Conservation (phyloP, 2,329 filamentous ascomycete genomes). For the Fusarium duplospermum region DNA sequence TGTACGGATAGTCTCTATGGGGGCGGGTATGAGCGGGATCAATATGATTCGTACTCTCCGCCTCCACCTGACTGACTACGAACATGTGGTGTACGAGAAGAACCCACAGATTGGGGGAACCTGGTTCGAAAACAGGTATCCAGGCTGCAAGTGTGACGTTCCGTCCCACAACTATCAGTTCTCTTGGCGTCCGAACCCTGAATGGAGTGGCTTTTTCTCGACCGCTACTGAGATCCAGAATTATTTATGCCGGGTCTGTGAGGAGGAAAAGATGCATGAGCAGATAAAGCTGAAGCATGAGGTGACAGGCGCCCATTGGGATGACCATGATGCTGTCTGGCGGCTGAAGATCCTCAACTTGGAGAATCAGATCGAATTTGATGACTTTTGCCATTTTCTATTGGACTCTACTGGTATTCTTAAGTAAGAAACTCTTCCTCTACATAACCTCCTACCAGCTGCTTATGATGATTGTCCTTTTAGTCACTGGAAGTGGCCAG, state of each 20-base stretch:
- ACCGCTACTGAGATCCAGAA: constrained; percentile 7
- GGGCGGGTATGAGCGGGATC: constrained; percentile 16
- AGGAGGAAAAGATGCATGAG: constrained; percentile 6
- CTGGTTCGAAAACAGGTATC: constrained; percentile 24
- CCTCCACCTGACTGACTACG: constrained; percentile 6
- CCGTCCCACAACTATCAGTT: constrained; percentile 26
- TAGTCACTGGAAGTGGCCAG: constrained; percentile 25
- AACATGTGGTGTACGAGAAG: constrained; percentile 21
- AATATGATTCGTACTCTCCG: constrained; percentile 14
- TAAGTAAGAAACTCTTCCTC: background rate
- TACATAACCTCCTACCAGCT: too few species aligned
- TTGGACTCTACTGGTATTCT: constrained; percentile 12
- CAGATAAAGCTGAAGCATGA: constrained; percentile 9
- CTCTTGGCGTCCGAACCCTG: constrained; percentile 14
- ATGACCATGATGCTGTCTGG: constrained; percentile 1
- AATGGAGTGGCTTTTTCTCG: constrained; percentile 14
- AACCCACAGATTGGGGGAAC: constrained; percentile 17
- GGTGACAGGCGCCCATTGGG: constrained; percentile 4
- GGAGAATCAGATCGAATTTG: background rate
- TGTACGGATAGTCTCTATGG: background rate
- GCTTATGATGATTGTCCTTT: background rate
- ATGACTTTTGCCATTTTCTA: constrained; percentile 12
- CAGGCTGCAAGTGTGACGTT: constrained; percentile 22
- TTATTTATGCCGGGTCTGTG: constrained; percentile 7
- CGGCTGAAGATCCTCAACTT: constrained; percentile 1